Evolutionary conservation across 345 rosid species (phyloP).

Genomic region (Clarkia xantiana): DNA sequence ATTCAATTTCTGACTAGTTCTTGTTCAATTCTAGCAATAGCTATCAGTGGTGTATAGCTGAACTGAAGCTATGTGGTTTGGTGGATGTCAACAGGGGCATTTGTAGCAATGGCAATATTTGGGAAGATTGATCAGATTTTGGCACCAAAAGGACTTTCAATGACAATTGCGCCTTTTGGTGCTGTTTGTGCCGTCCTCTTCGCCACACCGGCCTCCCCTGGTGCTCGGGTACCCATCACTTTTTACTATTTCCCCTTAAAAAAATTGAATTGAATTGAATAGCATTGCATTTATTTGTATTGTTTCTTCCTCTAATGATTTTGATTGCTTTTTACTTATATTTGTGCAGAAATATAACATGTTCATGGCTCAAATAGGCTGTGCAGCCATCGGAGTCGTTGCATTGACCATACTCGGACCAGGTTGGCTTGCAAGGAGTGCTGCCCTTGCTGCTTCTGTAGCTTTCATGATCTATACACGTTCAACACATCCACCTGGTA

Average conservation of each 20-base stretch:
- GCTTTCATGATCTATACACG: conserved; percentile 73
- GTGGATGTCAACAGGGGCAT: conserved; percentile 46
- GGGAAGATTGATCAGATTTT: conserved; percentile 76
- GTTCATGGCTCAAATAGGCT: conserved; percentile 85
- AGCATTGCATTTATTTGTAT: too few species aligned
- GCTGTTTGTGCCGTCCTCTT: conserved; percentile 85
- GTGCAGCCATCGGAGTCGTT: conserved; percentile 82
- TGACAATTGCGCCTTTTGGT: conserved; percentile 82
- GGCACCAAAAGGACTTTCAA: conserved; percentile 55
- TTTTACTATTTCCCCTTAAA: background rate
- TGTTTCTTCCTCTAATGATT: background rate
- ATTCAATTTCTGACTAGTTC: background rate
- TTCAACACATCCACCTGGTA: conserved; percentile 85
- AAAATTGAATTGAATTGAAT: too few species aligned
- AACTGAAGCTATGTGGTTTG: background rate
- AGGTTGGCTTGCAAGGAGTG: conserved; percentile 76
- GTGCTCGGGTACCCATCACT: conserved; percentile 42
- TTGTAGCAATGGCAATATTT: conserved; percentile 83
- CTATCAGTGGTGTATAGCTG: background rate
- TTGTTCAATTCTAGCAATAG: background rate
- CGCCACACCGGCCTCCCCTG: conserved; percentile 65
- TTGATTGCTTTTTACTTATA: background rate
- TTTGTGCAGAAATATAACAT: conserved; percentile 79
- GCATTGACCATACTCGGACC: conserved; percentile 61
- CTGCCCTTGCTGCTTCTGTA: conserved; percentile 60